Evolutionary conservation across 495 filamentous ascomycete genomes (phyloP).

Genomic region (Lasiosphaeria hispida): DNA sequence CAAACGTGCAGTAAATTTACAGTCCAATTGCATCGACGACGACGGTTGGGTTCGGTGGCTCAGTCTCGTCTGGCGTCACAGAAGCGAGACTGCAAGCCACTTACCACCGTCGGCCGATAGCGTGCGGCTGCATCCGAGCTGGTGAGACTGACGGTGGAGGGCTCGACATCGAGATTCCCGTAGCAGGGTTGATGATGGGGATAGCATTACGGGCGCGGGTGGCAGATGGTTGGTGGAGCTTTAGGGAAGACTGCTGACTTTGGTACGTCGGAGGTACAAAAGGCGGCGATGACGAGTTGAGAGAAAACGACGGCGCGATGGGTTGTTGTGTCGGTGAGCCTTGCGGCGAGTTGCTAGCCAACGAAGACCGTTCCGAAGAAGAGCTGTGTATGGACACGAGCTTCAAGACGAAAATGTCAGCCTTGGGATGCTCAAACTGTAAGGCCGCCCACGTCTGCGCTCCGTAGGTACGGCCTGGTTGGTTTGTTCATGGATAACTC

Average conservation of each 20-base stretch:
- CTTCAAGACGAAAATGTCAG: conserved; percentile 44
- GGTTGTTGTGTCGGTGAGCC: conserved; percentile 72
- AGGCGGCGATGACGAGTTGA: conserved; percentile 71
- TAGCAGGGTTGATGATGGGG: conserved; percentile 95
- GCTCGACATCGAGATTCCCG: conserved; percentile 82
- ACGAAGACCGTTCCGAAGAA: conserved; percentile 87
- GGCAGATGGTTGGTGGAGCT: conserved; percentile 82
- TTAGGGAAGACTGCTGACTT: conserved; percentile 55
- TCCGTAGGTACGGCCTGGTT: no score
- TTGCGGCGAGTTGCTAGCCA: conserved; percentile 91
- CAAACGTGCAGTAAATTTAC: conserved; percentile 28
- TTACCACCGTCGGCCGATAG: conserved; percentile 51
- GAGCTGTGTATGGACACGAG: conserved; percentile 82
- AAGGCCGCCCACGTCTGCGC: no score
- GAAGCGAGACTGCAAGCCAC: conserved; percentile 30
- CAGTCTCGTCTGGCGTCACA: conserved; percentile 28
- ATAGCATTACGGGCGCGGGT: conserved; percentile 92
- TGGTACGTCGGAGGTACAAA: conserved; percentile 62
- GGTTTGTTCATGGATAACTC: conserved; percentile 45
- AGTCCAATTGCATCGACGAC: conserved; percentile 32
- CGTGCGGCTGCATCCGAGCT: conserved; percentile 69
- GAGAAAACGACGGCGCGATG: conserved; percentile 71
- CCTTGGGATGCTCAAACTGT: neutral
- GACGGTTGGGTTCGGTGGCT: conserved; percentile 25
- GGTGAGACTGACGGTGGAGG: conserved; percentile 89